Conservation (phyloP, 805 yeast species). For the Zygosaccharomyces siamensis region DNA sequence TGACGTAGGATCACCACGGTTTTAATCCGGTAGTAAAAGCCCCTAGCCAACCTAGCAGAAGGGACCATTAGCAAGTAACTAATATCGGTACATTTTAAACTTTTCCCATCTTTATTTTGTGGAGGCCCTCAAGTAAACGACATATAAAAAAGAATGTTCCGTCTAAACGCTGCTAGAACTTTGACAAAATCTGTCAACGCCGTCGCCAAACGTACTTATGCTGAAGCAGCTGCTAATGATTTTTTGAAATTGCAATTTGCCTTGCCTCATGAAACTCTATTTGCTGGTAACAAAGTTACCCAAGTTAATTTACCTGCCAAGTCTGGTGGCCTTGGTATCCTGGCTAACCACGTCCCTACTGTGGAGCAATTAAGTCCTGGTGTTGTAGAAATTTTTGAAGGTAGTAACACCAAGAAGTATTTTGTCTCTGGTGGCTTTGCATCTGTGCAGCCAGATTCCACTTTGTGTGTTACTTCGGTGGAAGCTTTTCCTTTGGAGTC, state of each 20-base stretch:
- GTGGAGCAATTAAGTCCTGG: constrained; percentile 97
- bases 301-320: constrained; percentile 95
- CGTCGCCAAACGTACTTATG: constrained; percentile 76
- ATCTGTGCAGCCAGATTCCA: constrained; percentile 90
- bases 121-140: background rate
- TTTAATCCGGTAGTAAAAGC: background rate
- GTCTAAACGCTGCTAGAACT: constrained; percentile 21
- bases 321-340: constrained; percentile 93
- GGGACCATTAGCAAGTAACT: background rate
- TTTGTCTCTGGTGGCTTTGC: constrained; percentile 97
- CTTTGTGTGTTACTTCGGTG: constrained; percentile 83
- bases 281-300: constrained; percentile 43
- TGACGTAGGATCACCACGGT: background rate
- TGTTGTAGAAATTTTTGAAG: constrained; percentile 83
- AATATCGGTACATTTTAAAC: background rate
- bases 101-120: background rate
- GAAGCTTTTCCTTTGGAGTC: constrained; percentile 92
- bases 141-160: constrained; percentile 20
- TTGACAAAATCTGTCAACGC: constrained; percentile 40
- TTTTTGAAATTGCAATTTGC: constrained; percentile 84
- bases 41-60: background rate
- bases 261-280: constrained; percentile 75
- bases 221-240: constrained; percentile 70
- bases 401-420: constrained; percentile 67
- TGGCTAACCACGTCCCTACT: constrained; percentile 96